These are phyloP conservation scores for Lentinus brumalis DNA, from an alignment of 768 basidiomycete species.

Conservation along the genomic window DNA sequence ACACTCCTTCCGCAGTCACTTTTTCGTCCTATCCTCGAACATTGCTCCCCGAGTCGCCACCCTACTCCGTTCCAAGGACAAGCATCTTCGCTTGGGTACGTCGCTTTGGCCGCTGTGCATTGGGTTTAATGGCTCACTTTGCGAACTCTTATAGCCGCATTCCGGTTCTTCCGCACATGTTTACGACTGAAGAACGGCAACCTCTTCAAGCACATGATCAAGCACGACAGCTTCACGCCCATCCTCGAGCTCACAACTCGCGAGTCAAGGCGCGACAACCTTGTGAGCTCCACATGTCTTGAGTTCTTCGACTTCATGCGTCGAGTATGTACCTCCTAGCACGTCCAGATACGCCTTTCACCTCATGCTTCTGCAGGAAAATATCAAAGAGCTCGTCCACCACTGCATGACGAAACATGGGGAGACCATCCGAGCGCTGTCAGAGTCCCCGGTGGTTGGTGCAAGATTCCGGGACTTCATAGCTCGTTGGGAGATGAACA, in stretches of 20 bases:
- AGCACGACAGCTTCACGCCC: slow-evolving; percentile 81
- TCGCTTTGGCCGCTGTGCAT: slow-evolving; percentile 13
- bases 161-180: slow-evolving; percentile 88
- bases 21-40: slow-evolving; percentile 81
- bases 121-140: not conserved
- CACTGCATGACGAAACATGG: slow-evolving; percentile 83
- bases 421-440: slow-evolving; percentile 61
- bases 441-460: slow-evolving; percentile 59
- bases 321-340: slow-evolving; percentile 47
- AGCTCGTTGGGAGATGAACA: slow-evolving; percentile 89
- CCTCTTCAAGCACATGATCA: slow-evolving; percentile 72
- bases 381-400: slow-evolving; percentile 81
- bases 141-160: slow-evolving; percentile 60
- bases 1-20: slow-evolving; percentile 91
- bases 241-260: slow-evolving; percentile 81
- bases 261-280: slow-evolving; percentile 86
- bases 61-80: slow-evolving; percentile 81
- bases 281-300: slow-evolving; percentile 92
- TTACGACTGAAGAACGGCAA: slow-evolving; percentile 82
- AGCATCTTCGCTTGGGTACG: slow-evolving; percentile 90
- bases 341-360: not conserved
- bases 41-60: slow-evolving; percentile 75
- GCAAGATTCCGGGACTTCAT: slow-evolving; percentile 74
- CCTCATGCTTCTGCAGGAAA: slow-evolving; percentile 55
- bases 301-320: slow-evolving; percentile 94